Evolutionary conservation across 2,329 filamentous ascomycete species (phyloP).

Genomic region (Sordariomycetes sp.): DNA sequence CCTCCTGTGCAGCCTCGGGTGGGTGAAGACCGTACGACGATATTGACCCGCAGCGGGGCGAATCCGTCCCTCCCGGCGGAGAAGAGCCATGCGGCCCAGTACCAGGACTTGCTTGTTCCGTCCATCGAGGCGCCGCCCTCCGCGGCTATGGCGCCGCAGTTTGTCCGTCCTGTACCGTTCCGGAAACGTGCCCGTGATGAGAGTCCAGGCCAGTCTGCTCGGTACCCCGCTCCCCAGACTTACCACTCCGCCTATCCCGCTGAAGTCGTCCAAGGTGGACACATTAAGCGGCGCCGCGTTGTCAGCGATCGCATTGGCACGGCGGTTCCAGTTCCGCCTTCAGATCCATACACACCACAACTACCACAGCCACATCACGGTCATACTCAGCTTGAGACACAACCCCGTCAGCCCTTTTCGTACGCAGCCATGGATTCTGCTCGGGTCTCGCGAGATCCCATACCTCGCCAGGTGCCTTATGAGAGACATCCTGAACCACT

Average conservation of each 20-base stretch:
- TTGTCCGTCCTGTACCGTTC: constrained; percentile 2
- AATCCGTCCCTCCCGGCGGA: neutral
- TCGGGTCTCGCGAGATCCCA: neutral
- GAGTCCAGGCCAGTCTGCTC: neutral
- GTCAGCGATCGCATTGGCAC: neutral
- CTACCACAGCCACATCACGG: neutral
- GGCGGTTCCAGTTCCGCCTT: neutral
- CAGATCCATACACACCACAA: neutral
- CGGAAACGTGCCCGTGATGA: constrained; percentile 3
- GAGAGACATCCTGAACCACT: neutral
- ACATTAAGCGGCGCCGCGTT: constrained; percentile 2
- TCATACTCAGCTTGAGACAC: neutral
- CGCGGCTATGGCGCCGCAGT: neutral
- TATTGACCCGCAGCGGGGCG: neutral
- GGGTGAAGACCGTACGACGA: neutral
- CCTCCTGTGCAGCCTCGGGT: neutral
- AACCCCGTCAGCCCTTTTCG: neutral
- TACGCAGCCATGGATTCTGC: neutral
- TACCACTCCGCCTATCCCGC: neutral
- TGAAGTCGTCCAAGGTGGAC: neutral
- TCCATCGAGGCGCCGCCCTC: constrained; percentile 3
- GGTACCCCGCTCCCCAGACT: neutral
- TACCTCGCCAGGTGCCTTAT: neutral
- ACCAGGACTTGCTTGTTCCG: constrained; percentile 1
- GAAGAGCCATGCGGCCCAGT: neutral